Conservation (phyloP, 23 red algal genomes). For the Agarophyton chilense region DNA sequence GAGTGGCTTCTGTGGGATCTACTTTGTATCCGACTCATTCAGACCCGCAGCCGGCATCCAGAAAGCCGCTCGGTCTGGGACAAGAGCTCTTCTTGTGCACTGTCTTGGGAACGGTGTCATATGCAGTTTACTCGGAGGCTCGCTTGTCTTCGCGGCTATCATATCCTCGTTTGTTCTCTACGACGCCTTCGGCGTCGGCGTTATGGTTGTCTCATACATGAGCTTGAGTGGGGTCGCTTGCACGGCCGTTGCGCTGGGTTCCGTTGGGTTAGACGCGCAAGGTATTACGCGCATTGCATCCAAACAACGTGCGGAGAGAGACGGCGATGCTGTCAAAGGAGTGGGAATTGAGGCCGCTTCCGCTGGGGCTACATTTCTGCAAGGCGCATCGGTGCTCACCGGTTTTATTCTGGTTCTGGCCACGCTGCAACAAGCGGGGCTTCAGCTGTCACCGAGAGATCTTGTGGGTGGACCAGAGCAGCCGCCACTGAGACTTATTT, state of each 20-base stretch:
- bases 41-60: background rate
- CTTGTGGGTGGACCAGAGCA: constrained; percentile 67
- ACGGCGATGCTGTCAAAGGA: background rate
- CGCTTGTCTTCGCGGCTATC: constrained; percentile 63
- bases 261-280: background rate
- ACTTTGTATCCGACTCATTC: constrained; percentile 46
- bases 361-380: constrained; percentile 19
- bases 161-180: constrained; percentile 61
- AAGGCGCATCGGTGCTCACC: background rate
- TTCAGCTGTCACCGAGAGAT: constrained; percentile 6
- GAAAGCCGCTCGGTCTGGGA: background rate
- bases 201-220: constrained; percentile 76
- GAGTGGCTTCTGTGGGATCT: constrained; percentile 33
- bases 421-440: constrained; percentile 39
- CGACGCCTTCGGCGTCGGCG: constrained; percentile 75
- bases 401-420: constrained; percentile 60
- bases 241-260: background rate
- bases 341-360: background rate
- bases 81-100: constrained; percentile 38
- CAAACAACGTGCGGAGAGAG: background rate
- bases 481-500: constrained; percentile 17
- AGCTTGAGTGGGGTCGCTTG: background rate
- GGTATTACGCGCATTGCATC: background rate
- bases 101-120: constrained; percentile 51
- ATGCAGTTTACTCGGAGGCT: constrained; percentile 29